Conservation (phyloP, 1,284 basidiomycete genomes). For the Tylopilus sp. region DNA sequence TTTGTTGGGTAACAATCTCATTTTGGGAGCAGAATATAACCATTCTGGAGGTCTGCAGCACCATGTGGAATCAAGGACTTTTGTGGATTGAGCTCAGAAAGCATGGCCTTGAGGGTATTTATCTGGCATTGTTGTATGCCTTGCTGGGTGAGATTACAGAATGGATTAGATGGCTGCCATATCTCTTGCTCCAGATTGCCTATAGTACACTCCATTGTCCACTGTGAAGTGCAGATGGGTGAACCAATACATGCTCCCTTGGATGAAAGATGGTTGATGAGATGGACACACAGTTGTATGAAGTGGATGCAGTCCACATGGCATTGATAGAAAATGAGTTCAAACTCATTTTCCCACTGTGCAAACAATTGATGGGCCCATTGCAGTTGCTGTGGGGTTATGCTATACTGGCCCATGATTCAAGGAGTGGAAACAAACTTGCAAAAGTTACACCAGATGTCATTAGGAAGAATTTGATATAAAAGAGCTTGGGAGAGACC, state of each 20-base stretch:
- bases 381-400: not conserved
- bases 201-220: conserved; percentile 26
- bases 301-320: not conserved
- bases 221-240: conserved; percentile 24
- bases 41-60: not conserved
- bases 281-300: conserved; percentile 5
- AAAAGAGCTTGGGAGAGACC: not conserved
- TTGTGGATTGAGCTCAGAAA: not conserved
- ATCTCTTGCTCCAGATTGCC: conserved; percentile 24
- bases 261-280: conserved; percentile 1
- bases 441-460: conserved; percentile 1
- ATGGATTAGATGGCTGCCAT: not conserved
- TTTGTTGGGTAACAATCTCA: not conserved
- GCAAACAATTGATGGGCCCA: not conserved
- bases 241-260: conserved; percentile 1
- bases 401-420: conserved; percentile 1
- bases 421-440: not conserved
- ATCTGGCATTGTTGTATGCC: not conserved
- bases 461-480: not conserved
- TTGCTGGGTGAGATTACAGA: conserved; percentile 15
- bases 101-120: not conserved
- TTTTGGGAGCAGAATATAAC: not conserved
- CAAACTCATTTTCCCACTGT: conserved; percentile 4
- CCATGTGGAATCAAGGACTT: not conserved
- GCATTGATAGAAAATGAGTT: conserved; percentile 3